Percentiles rank a stretch among this genome's conserved stretches.
Conservation (phyloP, 169 alveolate genomes). For the Eimeria maxima region DNA sequence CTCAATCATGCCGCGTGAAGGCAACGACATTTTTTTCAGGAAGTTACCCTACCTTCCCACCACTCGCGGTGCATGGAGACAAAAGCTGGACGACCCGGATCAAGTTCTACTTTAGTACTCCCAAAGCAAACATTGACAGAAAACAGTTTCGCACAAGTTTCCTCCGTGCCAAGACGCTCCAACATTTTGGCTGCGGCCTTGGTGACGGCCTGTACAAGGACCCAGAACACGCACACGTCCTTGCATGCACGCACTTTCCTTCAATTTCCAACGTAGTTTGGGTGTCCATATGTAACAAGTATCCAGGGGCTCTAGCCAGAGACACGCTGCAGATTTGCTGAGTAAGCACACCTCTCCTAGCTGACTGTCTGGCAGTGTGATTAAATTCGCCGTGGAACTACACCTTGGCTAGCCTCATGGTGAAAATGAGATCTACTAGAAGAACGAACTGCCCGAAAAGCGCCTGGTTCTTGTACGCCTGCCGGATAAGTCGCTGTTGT, state of each 20-base stretch:
- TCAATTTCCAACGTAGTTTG: background rate
- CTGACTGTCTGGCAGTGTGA: background rate
- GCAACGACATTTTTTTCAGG: background rate
- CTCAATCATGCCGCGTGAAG: background rate
- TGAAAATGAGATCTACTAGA: constrained; percentile 73
- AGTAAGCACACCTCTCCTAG: background rate
- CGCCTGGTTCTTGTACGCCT: constrained; percentile 82
- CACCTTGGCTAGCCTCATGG: constrained; percentile 79
- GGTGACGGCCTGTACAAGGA: constrained; percentile 73
- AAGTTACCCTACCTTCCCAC: constrained; percentile 75
- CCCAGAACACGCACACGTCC: background rate
- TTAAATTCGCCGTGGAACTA: background rate
- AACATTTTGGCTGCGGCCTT: constrained; percentile 42
- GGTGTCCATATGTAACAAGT: background rate
- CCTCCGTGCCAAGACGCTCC: constrained; percentile 77
- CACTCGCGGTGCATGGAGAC: constrained; percentile 72
- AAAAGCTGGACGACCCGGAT: constrained; percentile 70
- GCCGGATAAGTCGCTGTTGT: constrained; percentile 66
- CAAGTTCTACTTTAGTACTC: constrained; percentile 61
- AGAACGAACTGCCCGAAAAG: constrained; percentile 73
- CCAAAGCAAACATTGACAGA: constrained; percentile 78
- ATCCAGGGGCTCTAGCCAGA: background rate
- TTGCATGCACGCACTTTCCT: background rate
- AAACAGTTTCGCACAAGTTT: constrained; percentile 69
- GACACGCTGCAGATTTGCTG: background rate